Base-by-base conservation (phyloP, 805 yeast species). In the Clavispora phyllophila region DNA sequence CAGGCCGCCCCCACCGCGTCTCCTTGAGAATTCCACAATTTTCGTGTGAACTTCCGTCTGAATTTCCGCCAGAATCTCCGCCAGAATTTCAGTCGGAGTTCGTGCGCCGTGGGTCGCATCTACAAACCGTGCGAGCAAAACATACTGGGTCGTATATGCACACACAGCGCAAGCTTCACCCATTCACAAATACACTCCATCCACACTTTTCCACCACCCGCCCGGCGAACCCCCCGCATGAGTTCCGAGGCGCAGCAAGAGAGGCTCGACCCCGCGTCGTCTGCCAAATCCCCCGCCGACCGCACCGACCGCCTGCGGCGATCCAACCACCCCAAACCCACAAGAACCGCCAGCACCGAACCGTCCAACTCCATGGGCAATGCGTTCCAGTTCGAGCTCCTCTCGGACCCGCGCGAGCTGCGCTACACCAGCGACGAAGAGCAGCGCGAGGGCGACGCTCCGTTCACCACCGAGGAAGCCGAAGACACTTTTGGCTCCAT, bases 361-460 rank as follows among this genome's bases (percentile, higher is more conserved):
- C 36, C 27, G 19, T 58, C 63, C 13, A 55, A 55, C 28, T 43
- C 54, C 2, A 47, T 66, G 8, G 56, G 60, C n/a, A 68, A 67
- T 42, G 53, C 72, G 0, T 56, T 66, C 48, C 33, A 29, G 33
- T 29, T 29, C 33, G 13, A 47, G 57, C 9, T 63, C 66, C 41
- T 63, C 64, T 27, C 48, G 55, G 75, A 69, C 45, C 59, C 57
- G 17, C 48, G 55, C 20, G 72, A 69, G 41, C 42, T 53, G 5
- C 50, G 75, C 28, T 69, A 66, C 43, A 45, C 39, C 1, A 49
- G 50, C 25, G 69, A 63, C 5, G 59, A 59, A 24, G 63, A 62
- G 6, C 67, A 66, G 43, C 54, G 49, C 17, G 45, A 45, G 24
- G 60, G 54, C 28, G 57, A 51, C 38, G 51, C 42, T 49, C 55